Conservation (phyloP, 176 grass and related monocot genomes). For the Tillandsia fasciculata region DNA sequence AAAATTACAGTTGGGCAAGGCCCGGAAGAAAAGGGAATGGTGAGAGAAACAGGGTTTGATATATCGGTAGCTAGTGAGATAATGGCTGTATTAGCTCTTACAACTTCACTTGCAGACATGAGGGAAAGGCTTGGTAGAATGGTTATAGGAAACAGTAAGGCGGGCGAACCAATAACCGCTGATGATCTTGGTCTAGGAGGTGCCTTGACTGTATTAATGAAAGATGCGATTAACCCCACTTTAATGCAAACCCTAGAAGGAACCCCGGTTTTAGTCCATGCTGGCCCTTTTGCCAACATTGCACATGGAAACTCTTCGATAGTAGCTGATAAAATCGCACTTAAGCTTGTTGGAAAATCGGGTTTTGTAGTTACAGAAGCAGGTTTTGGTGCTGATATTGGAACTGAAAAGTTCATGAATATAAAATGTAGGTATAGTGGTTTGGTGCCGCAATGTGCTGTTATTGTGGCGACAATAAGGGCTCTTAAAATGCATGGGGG, state of each 20-base stretch:
- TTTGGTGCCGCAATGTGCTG: slow-evolving; percentile 83
- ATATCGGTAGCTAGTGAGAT: slow-evolving; percentile 98
- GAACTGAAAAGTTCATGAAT: slow-evolving; percentile 98
- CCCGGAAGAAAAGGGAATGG: slow-evolving; percentile 90
- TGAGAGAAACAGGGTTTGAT: slow-evolving; percentile 93
- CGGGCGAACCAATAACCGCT: slow-evolving; percentile 79
- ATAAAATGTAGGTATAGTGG: slow-evolving; percentile 97
- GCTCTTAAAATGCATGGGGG: slow-evolving; percentile 99
- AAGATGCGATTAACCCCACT: slow-evolving; percentile 97
- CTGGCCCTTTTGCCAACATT: slow-evolving; percentile 97
- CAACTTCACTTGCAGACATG: slow-evolving; percentile 86
- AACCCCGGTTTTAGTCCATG: slow-evolving; percentile 91
- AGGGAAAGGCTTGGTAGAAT: slow-evolving; percentile 94
- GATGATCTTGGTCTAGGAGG: slow-evolving; percentile 94
- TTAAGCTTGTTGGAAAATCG: slow-evolving; percentile 82
- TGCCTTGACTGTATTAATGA: slow-evolving; percentile 94
- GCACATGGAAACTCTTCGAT: slow-evolving; percentile 99
- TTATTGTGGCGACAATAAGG: slow-evolving; percentile 91
- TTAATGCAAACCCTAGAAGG: slow-evolving; percentile 98
- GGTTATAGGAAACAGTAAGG: slow-evolving; percentile 91
- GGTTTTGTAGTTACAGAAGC: slow-evolving; percentile 97
- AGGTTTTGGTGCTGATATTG: slow-evolving; percentile 98
- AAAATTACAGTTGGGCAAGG: slow-evolving; percentile 95
- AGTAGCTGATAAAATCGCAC: slow-evolving; percentile 94
- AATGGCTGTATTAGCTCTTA: slow-evolving; percentile 98